Evolutionary conservation across 495 filamentous ascomycete genomes (phyloP).

Genomic region (Aspergillus cavernicola): DNA sequence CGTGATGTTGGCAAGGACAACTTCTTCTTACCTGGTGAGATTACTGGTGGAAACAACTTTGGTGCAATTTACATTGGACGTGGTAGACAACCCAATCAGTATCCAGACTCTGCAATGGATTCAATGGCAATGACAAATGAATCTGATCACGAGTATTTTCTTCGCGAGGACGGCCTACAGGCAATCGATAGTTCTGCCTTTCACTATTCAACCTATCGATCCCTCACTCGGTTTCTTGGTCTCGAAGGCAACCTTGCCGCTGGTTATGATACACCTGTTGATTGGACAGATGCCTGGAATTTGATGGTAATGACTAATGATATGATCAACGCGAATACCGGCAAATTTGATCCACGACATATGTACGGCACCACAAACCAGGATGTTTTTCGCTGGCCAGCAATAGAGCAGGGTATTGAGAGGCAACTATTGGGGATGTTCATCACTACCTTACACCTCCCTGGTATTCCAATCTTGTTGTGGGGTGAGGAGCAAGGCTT

Average conservation of each 20-base stretch:
- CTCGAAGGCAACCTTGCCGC: conserved; percentile 61
- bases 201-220: conserved; percentile 69
- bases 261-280: conserved; percentile 54
- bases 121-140: conserved; percentile 44
- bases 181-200: conserved; percentile 66
- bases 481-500: conserved; percentile 73
- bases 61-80: conserved; percentile 66
- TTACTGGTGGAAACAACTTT: conserved; percentile 60
- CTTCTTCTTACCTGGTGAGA: conserved; percentile 63
- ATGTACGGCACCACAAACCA: conserved; percentile 70
- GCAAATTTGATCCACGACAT: conserved; percentile 66
- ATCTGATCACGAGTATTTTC: conserved; percentile 45
- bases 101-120: conserved; percentile 42
- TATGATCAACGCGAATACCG: conserved; percentile 60
- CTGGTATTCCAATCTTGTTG: conserved; percentile 60
- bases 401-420: conserved; percentile 59
- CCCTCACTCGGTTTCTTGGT: conserved; percentile 62
- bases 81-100: conserved; percentile 55
- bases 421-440: conserved; percentile 60
- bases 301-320: conserved; percentile 62
- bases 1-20: conserved; percentile 53
- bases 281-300: conserved; percentile 63
- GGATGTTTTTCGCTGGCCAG: conserved; percentile 73
- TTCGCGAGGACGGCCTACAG: conserved; percentile 53
- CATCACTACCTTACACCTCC: conserved; percentile 61